phyloP scores from a whole-genome alignment of 2,329 filamentous ascomycete species.

The Fusarium acutatum region DNA sequence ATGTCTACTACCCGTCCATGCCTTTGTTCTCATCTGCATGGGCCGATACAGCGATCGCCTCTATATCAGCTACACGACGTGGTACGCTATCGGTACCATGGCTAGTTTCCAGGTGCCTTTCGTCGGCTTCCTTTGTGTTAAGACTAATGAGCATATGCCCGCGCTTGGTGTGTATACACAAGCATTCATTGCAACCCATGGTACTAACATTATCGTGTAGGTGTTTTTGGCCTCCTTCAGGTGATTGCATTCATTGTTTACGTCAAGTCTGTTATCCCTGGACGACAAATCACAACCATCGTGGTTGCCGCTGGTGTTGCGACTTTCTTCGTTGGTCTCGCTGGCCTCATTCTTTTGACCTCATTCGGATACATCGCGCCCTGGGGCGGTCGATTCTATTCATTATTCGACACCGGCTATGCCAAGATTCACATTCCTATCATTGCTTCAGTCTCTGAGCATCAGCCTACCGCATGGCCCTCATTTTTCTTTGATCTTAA shows the following conservation, averaged over 20 bases:
- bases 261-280: constrained; percentile 85
- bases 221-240: constrained; percentile 95
- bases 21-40: constrained; percentile 95
- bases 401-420: constrained; percentile 97
- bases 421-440: constrained; percentile 99
- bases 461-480: constrained; percentile 98
- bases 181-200: neutral
- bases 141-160: constrained; percentile 98
- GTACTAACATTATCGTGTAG: constrained; percentile 53
- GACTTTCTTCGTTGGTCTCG: constrained; percentile 77
- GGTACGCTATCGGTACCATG: constrained; percentile 95
- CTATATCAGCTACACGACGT: constrained; percentile 97
- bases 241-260: constrained; percentile 93
- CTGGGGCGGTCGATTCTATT: constrained; percentile 99
- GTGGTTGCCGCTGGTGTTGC: constrained; percentile 78
- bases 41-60: constrained; percentile 92
- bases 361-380: constrained; percentile 92
- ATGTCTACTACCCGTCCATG: constrained; percentile 92
- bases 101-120: constrained; percentile 99
- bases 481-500: constrained; percentile 99
- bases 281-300: constrained; percentile 93
- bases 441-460: constrained; percentile 99
- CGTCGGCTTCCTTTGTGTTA: constrained; percentile 94
- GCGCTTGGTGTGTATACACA: constrained; percentile 72
- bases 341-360: constrained; percentile 85